Conservation (phyloP, 108 stramenopile species). For the Epithemia pelagica region DNA sequence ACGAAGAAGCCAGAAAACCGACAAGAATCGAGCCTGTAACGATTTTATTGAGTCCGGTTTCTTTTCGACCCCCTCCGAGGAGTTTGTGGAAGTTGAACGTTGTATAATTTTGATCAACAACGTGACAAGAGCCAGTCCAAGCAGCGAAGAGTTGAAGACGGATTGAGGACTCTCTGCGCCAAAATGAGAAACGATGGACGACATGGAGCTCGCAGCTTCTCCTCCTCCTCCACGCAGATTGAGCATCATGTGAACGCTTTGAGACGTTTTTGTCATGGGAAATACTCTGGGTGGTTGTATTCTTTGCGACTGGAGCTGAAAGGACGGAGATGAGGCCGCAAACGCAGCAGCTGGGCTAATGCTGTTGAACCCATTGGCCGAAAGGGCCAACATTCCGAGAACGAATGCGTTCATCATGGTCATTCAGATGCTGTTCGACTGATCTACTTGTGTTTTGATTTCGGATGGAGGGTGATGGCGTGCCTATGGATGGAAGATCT, state of each 20-base stretch:
- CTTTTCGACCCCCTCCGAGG: neutral
- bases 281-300: neutral
- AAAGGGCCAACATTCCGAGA: neutral
- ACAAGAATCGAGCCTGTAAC: slow-evolving; percentile 74
- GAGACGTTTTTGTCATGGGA: no score
- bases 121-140: slow-evolving; percentile 34
- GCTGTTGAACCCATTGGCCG: neutral
- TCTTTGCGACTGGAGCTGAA: neutral
- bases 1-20: slow-evolving; percentile 91
- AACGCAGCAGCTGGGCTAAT: neutral
- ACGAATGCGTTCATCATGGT: no score
- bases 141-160: slow-evolving; percentile 47
- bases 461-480: no score
- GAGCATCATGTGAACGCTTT: neutral
- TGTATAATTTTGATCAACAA: slow-evolving; percentile 30
- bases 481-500: no score
- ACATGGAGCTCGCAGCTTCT: neutral
- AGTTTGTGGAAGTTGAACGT: neutral
- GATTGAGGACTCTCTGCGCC: slow-evolving; percentile 19
- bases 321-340: neutral
- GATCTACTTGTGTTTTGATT: no score
- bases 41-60: slow-evolving; percentile 41
- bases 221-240: slow-evolving; percentile 4
- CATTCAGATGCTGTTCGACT: no score
- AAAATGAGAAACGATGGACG: neutral